Evolutionary conservation across 768 basidiomycete genomes (phyloP).

Genomic region (Mycena sanguinolenta): DNA sequence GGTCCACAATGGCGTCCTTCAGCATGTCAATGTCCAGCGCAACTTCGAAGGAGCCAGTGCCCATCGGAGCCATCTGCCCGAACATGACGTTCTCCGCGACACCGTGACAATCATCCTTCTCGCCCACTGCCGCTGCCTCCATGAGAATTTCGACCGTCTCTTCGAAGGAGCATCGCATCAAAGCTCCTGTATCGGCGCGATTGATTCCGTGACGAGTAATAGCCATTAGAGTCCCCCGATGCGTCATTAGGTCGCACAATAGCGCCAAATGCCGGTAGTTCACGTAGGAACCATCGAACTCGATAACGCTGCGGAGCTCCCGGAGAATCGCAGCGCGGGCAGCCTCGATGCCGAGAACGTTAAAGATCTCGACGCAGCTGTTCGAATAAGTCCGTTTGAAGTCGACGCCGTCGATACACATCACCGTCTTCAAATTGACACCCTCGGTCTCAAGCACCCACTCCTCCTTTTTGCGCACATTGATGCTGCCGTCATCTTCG

Average conservation of each 20-base stretch:
- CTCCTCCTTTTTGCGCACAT: conserved; percentile 77
- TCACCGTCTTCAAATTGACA: conserved; percentile 69
- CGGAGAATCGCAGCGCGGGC: conserved; percentile 94
- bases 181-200: conserved; percentile 97
- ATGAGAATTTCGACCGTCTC: conserved; percentile 99
- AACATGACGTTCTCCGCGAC: conserved; percentile 99
- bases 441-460: conserved; percentile 99
- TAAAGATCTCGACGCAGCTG: conserved; percentile 95
- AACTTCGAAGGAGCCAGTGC: conserved; percentile 96
- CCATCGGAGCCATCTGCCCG: conserved; percentile 99
- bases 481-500: conserved; percentile 74
- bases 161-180: conserved; percentile 99
- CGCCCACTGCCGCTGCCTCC: conserved; percentile 98
- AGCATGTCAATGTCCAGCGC: conserved; percentile 98
- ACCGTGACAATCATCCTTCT: conserved; percentile 98
- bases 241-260: conserved; percentile 99
- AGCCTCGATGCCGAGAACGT: conserved; percentile 96
- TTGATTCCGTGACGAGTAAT: conserved; percentile 99
- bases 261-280: conserved; percentile 97
- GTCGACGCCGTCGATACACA: conserved; percentile 96
- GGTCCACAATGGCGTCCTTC: conserved; percentile 98
- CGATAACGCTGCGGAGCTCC: conserved; percentile 95
- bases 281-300: conserved; percentile 99
- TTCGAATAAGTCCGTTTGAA: conserved; percentile 95
- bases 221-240: conserved; percentile 94